phyloP scores from a whole-genome alignment of 495 filamentous ascomycete genomes.

The Saxispiralis lemnorum region DNA sequence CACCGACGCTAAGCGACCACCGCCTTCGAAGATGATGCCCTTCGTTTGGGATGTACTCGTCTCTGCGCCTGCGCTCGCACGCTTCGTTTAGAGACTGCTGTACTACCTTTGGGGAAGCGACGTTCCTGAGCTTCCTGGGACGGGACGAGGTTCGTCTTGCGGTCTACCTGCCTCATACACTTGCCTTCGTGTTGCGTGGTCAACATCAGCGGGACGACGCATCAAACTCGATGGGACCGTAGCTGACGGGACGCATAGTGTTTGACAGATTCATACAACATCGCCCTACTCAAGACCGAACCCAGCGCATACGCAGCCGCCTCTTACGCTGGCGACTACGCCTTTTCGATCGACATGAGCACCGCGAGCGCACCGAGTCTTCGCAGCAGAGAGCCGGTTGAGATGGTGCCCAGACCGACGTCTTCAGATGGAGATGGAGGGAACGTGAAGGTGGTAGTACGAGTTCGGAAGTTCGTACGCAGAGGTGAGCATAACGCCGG shows the following conservation, averaged over 20 bases:
- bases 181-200: not conserved
- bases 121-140: not conserved
- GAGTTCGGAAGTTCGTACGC: constrained; percentile 74
- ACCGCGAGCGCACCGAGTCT: constrained; percentile 22
- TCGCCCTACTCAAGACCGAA: too few relatives aligned
- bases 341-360: constrained; percentile 14
- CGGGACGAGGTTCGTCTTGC: constrained; percentile 11
- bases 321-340: too few relatives aligned
- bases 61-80: constrained; percentile 8
- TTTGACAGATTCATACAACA: too few relatives aligned
- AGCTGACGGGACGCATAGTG: too few relatives aligned
- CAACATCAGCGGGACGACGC: too few relatives aligned
- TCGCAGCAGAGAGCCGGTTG: constrained; percentile 20
- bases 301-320: too few relatives aligned
- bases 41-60: constrained; percentile 6
- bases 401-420: constrained; percentile 14
- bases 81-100: constrained; percentile 7
- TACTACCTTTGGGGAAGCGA: constrained; percentile 9
- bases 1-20: too few relatives aligned
- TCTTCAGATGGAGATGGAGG: constrained; percentile 40
- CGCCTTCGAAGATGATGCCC: too few relatives aligned
- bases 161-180: constrained; percentile 2
- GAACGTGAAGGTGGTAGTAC: constrained; percentile 88
- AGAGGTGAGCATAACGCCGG: constrained; percentile 41
- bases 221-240: too few relatives aligned